Conservation (phyloP, 768 basidiomycete species). For the Hebeloma cylindrosporum region DNA sequence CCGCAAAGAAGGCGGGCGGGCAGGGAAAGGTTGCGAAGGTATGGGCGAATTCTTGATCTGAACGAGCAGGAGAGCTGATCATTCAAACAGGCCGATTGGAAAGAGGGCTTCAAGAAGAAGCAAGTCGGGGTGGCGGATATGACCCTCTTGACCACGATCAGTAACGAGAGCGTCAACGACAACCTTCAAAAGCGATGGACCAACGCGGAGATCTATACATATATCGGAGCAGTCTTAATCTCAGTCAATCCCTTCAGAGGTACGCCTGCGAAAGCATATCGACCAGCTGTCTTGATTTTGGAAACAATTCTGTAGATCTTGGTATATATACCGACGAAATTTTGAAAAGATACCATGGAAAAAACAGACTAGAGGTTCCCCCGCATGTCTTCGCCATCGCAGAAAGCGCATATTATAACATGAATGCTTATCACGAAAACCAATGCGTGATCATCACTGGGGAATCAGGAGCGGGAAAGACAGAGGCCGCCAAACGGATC, state of each 20-base stretch:
- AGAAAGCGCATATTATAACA: constrained; percentile 96
- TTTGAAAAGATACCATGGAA: constrained; percentile 84
- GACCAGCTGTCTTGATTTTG: background rate
- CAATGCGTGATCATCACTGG: constrained; percentile 99
- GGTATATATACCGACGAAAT: constrained; percentile 96
- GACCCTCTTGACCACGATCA: constrained; percentile 95
- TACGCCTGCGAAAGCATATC: constrained; percentile 32
- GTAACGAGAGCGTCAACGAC: constrained; percentile 96
- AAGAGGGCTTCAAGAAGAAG: constrained; percentile 99
- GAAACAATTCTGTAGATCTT: constrained; percentile 58
- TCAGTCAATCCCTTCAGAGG: constrained; percentile 99
- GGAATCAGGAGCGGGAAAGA: constrained; percentile 98
- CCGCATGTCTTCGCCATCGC: constrained; percentile 98
- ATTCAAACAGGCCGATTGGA: constrained; percentile 94
- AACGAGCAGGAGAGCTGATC: too few species aligned
- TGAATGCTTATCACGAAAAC: constrained; percentile 99
- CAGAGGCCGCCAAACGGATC: constrained; percentile 97
- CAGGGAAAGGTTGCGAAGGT: constrained; percentile 78
- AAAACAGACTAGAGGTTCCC: constrained; percentile 96
- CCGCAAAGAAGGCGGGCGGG: constrained; percentile 62
- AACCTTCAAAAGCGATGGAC: constrained; percentile 97
- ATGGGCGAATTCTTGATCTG: constrained; percentile 5
- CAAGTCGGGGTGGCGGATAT: constrained; percentile 98
- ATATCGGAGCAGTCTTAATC: constrained; percentile 96
- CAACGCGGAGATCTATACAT: constrained; percentile 96